Evolutionary conservation across 225 moss, liverwort and hornwort genomes (phyloP).

Genomic region (Sphagnum contortum): DNA sequence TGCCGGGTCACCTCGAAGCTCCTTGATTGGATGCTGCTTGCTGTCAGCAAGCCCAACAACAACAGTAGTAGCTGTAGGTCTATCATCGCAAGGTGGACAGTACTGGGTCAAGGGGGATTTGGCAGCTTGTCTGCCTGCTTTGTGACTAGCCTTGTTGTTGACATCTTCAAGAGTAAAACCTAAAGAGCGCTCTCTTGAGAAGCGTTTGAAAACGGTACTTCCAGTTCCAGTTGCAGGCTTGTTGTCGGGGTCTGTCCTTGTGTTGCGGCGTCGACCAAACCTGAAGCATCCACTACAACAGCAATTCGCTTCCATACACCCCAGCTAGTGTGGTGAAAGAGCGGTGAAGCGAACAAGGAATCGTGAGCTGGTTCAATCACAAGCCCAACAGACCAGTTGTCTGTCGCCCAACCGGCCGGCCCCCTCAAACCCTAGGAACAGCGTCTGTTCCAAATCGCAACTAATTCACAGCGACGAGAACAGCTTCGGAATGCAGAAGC

Average conservation of each 20-base stretch:
- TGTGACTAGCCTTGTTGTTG: constrained; percentile 1
- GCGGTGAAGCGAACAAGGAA: too few relatives aligned
- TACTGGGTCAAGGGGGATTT: constrained; percentile 11
- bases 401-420: too few relatives aligned
- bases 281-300: background rate
- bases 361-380: too few relatives aligned
- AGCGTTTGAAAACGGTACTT: constrained; percentile 8
- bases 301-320: constrained; percentile 3
- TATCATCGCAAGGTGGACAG: constrained; percentile 10
- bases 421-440: too few relatives aligned
- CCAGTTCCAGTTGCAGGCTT: constrained; percentile 4
- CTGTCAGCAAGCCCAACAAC: background rate
- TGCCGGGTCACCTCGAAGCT: constrained; percentile 9
- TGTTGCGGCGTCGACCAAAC: constrained; percentile 1
- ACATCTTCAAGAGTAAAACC: constrained; percentile 12
- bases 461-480: too few relatives aligned
- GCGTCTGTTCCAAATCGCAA: too few relatives aligned
- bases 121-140: constrained; percentile 8
- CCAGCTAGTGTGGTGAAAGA: too few relatives aligned
- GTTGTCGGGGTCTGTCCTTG: constrained; percentile 13
- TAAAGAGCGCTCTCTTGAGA: constrained; percentile 35
- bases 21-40: constrained; percentile 5
- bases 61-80: background rate
- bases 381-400: too few relatives aligned
- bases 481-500: too few relatives aligned